Evolutionary conservation across 2,329 filamentous ascomycete genomes (phyloP), one percentile per base, ranked within the genome.

Genomic region (Mycocentrospora acerina): DNA sequence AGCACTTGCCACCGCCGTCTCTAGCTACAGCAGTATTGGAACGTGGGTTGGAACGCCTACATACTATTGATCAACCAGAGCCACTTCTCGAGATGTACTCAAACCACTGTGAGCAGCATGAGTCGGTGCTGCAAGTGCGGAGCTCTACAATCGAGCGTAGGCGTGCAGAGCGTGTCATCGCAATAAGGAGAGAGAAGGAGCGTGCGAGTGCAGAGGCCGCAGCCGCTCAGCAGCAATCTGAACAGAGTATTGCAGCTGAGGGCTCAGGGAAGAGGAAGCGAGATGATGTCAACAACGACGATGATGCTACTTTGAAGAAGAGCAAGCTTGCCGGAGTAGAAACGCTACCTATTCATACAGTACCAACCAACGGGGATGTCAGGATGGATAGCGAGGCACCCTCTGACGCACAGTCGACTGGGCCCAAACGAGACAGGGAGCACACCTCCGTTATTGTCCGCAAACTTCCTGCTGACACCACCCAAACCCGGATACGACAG

Each of bases 81-180:
- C 83, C 82, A 54, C 72, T 90, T 22, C 72, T 90, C 51, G 83
- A 88, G 37, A 76, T 89, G 30, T 90, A 87, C 54, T 67, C 85
- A 30, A 80, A 83, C 43, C 87, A 91, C 62, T 95, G 90, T 63
- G 90, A 95, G 64, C 88, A 95, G 57, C 90, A 95, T 57, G 91
- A 96, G 66, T 81, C 83, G 37, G 83, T 88, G 1, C 77, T 86
- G 17, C 83, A 83, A 32, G 75, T 96, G 7, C 84, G 90, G 38
- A 76, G 77, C 49, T 88, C 87, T 4, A 75, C 88, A 12, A 82
- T 94, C 46, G 80, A 83, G 43, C 82, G 87, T 7, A 81, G 89
- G 50, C 85, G 85, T 59, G 78, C 82, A 3, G 55, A 61, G 27
- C 54, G 51, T 7, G 42, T 50, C 15, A 38, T 66, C n/a, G 41